These are phyloP conservation scores for Neofusicoccum laricinum DNA, from an alignment of 2,329 filamentous ascomycete genomes.

Conservation along the genomic window DNA sequence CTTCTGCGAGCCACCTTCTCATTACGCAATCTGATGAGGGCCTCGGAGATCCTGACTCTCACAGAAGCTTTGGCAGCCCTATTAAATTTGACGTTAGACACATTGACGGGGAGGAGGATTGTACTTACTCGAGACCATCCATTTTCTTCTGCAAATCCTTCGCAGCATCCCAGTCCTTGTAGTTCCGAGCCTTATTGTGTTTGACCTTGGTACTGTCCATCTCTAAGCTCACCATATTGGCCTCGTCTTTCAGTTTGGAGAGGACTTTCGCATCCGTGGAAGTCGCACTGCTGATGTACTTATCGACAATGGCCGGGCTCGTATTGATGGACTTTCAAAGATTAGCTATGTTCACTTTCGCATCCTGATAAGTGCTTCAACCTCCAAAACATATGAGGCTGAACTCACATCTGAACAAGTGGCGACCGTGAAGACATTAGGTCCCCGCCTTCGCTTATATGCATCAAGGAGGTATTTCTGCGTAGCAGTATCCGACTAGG, in stretches of 20 bases:
- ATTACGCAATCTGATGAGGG: slow-evolving; percentile 17
- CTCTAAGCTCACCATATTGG: neutral
- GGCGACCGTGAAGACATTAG: slow-evolving; percentile 23
- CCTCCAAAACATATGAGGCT: too few species aligned
- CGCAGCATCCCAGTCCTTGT: neutral
- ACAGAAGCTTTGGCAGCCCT: too few species aligned
- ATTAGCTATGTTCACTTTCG: neutral
- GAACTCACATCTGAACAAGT: slow-evolving; percentile 22
- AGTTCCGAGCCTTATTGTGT: neutral
- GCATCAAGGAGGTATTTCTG: slow-evolving; percentile 20
- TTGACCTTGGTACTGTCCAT: neutral
- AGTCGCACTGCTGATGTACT: neutral
- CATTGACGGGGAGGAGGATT: too few species aligned
- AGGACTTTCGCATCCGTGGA: neutral
- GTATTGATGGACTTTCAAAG: neutral
- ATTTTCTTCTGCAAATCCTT: neutral
- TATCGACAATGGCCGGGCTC: neutral
- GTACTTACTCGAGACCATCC: neutral
- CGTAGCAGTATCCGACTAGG: slow-evolving; percentile 16
- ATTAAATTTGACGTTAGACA: too few species aligned
- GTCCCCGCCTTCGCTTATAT: slow-evolving; percentile 19
- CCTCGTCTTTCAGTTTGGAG: neutral
- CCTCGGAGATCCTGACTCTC: neutral
- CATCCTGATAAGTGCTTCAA: too few species aligned
- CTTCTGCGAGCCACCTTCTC: slow-evolving; percentile 14